Conservation (phyloP, 2,329 filamentous ascomycete genomes). For the Harringtonia lauricola region DNA sequence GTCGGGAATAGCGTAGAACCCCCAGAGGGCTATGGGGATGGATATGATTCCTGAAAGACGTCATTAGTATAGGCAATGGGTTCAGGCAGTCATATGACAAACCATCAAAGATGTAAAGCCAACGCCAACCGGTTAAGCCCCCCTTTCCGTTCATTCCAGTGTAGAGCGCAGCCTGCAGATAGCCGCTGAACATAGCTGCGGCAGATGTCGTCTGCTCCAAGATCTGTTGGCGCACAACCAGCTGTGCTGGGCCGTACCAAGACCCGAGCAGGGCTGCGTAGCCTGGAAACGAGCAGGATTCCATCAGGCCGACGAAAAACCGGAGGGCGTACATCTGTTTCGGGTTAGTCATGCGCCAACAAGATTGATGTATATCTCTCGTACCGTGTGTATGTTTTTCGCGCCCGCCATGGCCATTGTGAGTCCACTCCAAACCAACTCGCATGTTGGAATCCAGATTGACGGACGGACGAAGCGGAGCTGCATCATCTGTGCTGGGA, state of each 20-base stretch:
- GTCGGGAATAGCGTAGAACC: conserved; percentile 29
- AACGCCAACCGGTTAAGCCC: conserved; percentile 18
- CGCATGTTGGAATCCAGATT: conserved; percentile 17
- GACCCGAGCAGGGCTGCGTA: conserved; percentile 8
- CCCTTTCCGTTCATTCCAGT: conserved; percentile 14
- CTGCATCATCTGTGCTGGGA: conserved; percentile 3
- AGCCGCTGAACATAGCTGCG: conserved; percentile 17
- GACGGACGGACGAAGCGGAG: conserved; percentile 16
- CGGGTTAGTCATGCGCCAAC: too few relatives aligned
- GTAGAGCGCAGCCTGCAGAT: conserved; percentile 39
- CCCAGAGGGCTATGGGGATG: conserved; percentile 24
- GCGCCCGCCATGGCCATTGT: conserved; percentile 7
- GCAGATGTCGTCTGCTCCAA: conserved; percentile 1
- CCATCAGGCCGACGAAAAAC: conserved; percentile 1
- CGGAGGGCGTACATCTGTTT: conserved; percentile 7
- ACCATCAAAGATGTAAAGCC: conserved; percentile 47
- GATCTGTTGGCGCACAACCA: background rate
- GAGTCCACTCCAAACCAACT: conserved; percentile 1
- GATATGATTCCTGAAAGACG: background rate
- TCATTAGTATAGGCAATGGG: too few relatives aligned
- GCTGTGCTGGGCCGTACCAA: conserved; percentile 2
- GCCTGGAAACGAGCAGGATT: conserved; percentile 1
- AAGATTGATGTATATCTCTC: background rate
- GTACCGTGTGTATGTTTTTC: background rate
- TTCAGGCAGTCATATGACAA: conserved; percentile 31